These are phyloP conservation scores for Suillus occidentalis DNA, from an alignment of 768 basidiomycete genomes.

Conservation along the genomic window DNA sequence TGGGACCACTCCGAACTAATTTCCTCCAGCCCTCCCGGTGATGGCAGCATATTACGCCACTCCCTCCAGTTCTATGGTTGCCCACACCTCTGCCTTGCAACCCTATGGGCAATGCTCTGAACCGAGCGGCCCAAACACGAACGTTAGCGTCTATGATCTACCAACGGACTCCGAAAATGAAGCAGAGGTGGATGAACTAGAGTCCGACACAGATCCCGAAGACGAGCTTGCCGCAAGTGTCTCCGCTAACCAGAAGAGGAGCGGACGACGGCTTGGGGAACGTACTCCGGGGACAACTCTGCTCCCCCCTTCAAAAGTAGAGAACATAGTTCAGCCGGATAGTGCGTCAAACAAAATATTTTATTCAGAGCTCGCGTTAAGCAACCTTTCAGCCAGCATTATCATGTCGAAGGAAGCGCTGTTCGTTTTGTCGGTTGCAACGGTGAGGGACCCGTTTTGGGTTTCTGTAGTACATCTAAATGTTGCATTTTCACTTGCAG, in stretches of 20 bases:
- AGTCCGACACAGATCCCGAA: slow-evolving; percentile 29
- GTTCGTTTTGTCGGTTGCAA: slow-evolving; percentile 73
- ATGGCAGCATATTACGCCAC: slow-evolving; percentile 34
- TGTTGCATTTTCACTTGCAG: slow-evolving; percentile 37
- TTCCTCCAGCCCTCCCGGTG: background rate
- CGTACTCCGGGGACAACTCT: slow-evolving; percentile 66
- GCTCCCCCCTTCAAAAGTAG: slow-evolving; percentile 64
- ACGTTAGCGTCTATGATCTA: slow-evolving; percentile 31
- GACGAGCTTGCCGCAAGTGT: slow-evolving; percentile 28
- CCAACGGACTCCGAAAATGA: slow-evolving; percentile 36
- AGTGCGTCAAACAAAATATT: slow-evolving; percentile 41
- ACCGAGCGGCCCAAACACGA: slow-evolving; percentile 21
- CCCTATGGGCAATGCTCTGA: slow-evolving; percentile 30
- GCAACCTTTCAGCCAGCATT: slow-evolving; percentile 40
- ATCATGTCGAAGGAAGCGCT: slow-evolving; percentile 75
- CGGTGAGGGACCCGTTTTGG: slow-evolving; percentile 46
- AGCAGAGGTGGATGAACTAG: slow-evolving; percentile 34
- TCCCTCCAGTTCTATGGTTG: slow-evolving; percentile 23
- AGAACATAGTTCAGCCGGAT: slow-evolving; percentile 79
- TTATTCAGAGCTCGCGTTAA: background rate
- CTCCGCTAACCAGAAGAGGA: slow-evolving; percentile 27
- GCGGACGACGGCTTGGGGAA: slow-evolving; percentile 32
- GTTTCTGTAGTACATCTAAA: slow-evolving; percentile 8
- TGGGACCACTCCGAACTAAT: background rate
- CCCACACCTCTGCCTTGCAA: slow-evolving; percentile 33